Percentiles rank a stretch among this genome's conserved stretches.
These are phyloP conservation scores for Microdochium nivale DNA, from an alignment of 2,329 filamentous ascomycete species.

Conservation along the genomic window DNA sequence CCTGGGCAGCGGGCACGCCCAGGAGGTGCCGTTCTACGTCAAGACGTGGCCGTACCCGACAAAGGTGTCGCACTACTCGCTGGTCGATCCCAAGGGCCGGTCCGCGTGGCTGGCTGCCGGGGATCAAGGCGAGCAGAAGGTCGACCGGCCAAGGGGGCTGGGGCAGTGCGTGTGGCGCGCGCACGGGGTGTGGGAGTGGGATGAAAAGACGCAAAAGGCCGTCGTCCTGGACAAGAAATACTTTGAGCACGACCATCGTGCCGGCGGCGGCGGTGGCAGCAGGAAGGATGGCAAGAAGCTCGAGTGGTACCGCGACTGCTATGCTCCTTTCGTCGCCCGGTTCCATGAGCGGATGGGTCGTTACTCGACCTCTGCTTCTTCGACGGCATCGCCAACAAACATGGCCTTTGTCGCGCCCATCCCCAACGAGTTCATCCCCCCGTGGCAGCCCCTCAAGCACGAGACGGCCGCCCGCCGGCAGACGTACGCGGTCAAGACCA, in stretches of 20 bases:
- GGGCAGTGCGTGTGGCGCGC: conserved; percentile 28
- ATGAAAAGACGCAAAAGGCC: conserved; percentile 18
- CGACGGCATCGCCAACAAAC: not conserved
- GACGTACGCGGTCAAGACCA: conserved; percentile 17
- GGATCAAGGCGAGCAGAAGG: conserved; percentile 1
- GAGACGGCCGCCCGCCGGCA: conserved; percentile 4
- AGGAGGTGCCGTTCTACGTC: conserved; percentile 27
- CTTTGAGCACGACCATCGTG: conserved; percentile 28
- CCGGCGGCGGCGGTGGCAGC: conserved; percentile 16
- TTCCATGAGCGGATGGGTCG: conserved; percentile 22
- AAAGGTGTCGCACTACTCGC: conserved; percentile 23
- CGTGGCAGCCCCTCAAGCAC: conserved; percentile 17
- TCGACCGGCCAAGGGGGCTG: conserved; percentile 15
- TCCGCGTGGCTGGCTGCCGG: conserved; percentile 21
- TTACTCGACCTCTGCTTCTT: not conserved
- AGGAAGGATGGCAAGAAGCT: conserved; percentile 18
- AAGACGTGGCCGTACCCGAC: conserved; percentile 33
- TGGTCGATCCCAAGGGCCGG: conserved; percentile 25
- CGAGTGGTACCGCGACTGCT: conserved; percentile 33
- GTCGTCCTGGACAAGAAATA: conserved; percentile 20
- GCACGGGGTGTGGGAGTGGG: conserved; percentile 28
- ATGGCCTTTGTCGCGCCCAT: conserved; percentile 31
- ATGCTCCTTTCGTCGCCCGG: conserved; percentile 27
- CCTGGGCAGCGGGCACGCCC: conserved; percentile 27
- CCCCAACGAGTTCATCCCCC: conserved; percentile 30